Evolutionary conservation across 2,329 filamentous ascomycete species (phyloP).

Genomic region (Monilinia aucupariae): DNA sequence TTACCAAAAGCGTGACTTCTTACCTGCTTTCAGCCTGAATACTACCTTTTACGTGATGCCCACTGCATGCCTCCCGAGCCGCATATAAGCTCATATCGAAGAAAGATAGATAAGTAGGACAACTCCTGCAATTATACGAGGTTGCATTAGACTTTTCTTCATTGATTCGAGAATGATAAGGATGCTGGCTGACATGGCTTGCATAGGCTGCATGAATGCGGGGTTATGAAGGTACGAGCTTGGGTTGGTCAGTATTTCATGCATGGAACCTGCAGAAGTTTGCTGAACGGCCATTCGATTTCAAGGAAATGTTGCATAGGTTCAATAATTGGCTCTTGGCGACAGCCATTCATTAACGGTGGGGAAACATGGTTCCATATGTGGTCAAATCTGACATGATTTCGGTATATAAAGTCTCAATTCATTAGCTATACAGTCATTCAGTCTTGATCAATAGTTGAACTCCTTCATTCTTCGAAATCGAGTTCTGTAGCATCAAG

Average conservation of each 20-base stretch:
- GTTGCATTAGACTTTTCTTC: conserved; percentile 1
- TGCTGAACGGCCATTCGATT: neutral
- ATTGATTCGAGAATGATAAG: neutral
- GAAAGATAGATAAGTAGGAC: no score
- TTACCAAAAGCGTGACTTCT: neutral
- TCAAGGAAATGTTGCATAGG: neutral
- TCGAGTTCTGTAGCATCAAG: neutral
- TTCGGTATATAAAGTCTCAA: neutral
- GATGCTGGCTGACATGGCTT: neutral
- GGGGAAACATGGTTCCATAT: neutral
- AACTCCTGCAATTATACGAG: neutral
- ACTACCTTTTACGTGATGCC: neutral
- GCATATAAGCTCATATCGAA: neutral
- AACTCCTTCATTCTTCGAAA: neutral
- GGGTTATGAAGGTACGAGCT: neutral
- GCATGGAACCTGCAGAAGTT: neutral
- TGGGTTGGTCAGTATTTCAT: neutral
- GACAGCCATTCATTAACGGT: neutral
- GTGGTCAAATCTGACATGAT: neutral
- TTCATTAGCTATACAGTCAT: neutral
- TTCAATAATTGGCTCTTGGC: conserved; percentile 8
- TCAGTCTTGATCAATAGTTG: neutral
- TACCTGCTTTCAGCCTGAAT: conserved; percentile 1
- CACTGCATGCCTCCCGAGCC: neutral
- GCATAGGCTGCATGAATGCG: neutral